These are phyloP conservation scores for Sergeia podlipaevii DNA, from an alignment of 208 protist genomes.

Conservation along the genomic window DNA sequence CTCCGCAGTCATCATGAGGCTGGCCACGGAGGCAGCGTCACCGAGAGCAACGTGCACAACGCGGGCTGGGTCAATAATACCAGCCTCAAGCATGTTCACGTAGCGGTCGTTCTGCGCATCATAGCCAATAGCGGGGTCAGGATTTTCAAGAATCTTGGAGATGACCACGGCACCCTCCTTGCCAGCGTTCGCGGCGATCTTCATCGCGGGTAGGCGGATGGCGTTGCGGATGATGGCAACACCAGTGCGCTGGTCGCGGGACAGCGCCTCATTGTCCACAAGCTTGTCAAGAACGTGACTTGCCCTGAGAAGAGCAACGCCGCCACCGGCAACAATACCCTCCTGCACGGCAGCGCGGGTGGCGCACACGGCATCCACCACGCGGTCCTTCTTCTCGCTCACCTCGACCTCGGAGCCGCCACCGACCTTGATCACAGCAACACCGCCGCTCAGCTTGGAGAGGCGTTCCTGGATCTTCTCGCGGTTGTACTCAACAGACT, in stretches of 20 bases:
- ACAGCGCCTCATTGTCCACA: slow-evolving; percentile 41
- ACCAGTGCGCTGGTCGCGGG: slow-evolving; percentile 95
- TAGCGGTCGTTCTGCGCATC: slow-evolving; percentile 94
- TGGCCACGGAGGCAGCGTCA: slow-evolving; percentile 96
- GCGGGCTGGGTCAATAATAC: slow-evolving; percentile 99
- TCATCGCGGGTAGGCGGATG: slow-evolving; percentile 89
- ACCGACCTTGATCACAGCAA: slow-evolving; percentile 97
- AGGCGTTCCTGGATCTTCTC: slow-evolving; percentile 98
- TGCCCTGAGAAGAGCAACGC: slow-evolving; percentile 95
- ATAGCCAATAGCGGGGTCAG: slow-evolving; percentile 89
- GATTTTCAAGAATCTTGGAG: slow-evolving; percentile 92
- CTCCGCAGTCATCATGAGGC: slow-evolving; percentile 99
- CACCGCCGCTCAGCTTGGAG: slow-evolving; percentile 97
- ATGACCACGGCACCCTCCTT: slow-evolving; percentile 97
- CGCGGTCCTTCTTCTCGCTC: slow-evolving; percentile 99
- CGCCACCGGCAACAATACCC: slow-evolving; percentile 98
- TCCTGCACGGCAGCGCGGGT: slow-evolving; percentile 98
- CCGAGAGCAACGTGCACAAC: slow-evolving; percentile 97
- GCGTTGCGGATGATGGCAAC: slow-evolving; percentile 95
- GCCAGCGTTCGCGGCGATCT: slow-evolving; percentile 97
- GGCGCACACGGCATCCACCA: slow-evolving; percentile 99
- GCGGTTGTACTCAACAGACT: slow-evolving; percentile 94
- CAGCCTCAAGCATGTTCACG: slow-evolving; percentile 97
- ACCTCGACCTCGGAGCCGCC: slow-evolving; percentile 99
- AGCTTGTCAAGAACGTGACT: slow-evolving; percentile 85